Conservation (phyloP, 192 early-diverging fungal genomes). For the Mortierella alpina region DNA sequence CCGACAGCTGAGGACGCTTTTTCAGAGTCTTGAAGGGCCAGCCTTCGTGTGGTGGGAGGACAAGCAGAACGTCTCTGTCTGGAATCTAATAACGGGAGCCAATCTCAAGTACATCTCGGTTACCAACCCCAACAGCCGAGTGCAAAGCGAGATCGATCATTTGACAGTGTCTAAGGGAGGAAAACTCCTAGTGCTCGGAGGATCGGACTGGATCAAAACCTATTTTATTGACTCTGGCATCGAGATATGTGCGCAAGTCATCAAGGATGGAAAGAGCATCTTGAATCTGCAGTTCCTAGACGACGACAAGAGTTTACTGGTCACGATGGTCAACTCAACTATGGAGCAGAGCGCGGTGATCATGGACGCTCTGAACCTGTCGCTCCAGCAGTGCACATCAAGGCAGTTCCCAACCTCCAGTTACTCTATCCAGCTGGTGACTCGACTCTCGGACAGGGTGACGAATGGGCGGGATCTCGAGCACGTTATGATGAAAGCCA, state of each 20-base stretch:
- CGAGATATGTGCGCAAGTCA: neutral
- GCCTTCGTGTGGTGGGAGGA: constrained; percentile 20
- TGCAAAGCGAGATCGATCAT: constrained; percentile 8
- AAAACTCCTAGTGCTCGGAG: neutral
- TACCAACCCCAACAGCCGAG: neutral
- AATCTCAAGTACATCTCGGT: constrained; percentile 18
- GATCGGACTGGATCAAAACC: constrained; percentile 11
- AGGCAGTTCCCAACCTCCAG: constrained; percentile 12
- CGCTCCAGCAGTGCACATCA: constrained; percentile 2
- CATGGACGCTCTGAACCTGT: constrained; percentile 17
- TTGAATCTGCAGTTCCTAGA: constrained; percentile 14
- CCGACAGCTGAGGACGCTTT: constrained; percentile 9
- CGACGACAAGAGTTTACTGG: constrained; percentile 18
- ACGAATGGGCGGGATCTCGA: neutral
- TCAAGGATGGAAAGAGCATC: neutral
- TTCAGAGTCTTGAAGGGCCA: constrained; percentile 9
- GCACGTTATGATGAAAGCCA: constrained; percentile 7
- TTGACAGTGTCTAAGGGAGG: constrained; percentile 8
- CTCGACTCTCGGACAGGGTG: neutral
- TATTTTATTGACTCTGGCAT: constrained; percentile 25
- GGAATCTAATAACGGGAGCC: constrained; percentile 9
- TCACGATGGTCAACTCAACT: neutral
- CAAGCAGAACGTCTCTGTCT: constrained; percentile 12
- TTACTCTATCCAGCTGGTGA: constrained; percentile 7
- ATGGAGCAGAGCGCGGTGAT: constrained; percentile 10